Base-by-base conservation (phyloP, 2,329 filamentous ascomycete species). In the Colletotrichum sublineola region DNA sequence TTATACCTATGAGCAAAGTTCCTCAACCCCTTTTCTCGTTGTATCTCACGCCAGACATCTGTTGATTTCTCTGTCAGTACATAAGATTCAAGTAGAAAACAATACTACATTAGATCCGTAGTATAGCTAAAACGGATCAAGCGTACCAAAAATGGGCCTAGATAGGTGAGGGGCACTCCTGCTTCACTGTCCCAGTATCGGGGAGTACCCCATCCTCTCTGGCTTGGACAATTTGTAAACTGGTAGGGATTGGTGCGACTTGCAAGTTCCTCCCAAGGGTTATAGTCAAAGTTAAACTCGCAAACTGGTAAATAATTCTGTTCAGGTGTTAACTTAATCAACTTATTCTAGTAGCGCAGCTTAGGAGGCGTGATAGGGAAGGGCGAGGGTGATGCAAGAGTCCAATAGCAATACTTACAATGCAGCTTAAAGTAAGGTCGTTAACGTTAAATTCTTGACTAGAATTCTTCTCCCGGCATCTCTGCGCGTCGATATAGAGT, bases 231-330 rank as follows among this genome's bases (percentile, higher is more conserved):
- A 33, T 69, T 69, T 18, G n/a, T 69, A 15, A 69, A 69, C 62
- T 65, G 44, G 3, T 44, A 33, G 5, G 53, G 52, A 44, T 66
- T 53, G 1, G 14, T 18, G 14, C 53, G 67, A n/a, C 18, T 1
- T 56, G 24, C 15, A 6, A 31, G 24, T 18, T 5, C 48, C 67
- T 69, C 40, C 18, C 29, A 69, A 12, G 67, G 67, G 7, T 69
- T 69, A 6, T 52, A 58, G 2, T 69, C 67, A 7, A 69, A 69
- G 14, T 69, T 44, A 44, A 69, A 69, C 33, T 69, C 67, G 44
- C 67, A 69, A 12, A 69, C 61, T 3, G 67, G 67, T 5, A 69
- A 1, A 11, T 69, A 58, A 15, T 61, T 65, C 67, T 69, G 20
- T 6, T 42, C 20, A n/a, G 0, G 20, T 29, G 2, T 18, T 14